Base-by-base conservation (phyloP, 768 basidiomycete species). In the Russula vinacea region DNA sequence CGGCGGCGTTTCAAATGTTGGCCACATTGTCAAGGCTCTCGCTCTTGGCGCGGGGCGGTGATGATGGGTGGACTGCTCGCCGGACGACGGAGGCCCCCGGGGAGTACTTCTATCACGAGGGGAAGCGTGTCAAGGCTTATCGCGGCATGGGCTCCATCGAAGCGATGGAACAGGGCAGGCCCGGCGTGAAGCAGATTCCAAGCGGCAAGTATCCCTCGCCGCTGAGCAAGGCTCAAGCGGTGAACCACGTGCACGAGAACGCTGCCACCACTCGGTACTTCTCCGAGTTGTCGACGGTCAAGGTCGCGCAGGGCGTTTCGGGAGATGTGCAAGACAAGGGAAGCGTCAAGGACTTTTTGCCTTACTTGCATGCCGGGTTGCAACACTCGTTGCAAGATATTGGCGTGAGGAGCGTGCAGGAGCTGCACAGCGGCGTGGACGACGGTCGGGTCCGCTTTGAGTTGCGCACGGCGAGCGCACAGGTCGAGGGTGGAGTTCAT, bases 31-130 rank as follows among this genome's bases (percentile, higher is more conserved):
- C 73, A 99, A 99, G 79, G 97, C 97, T 4, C 79, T 98, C 53
- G 80, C 94, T 1, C 84, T 98, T 16, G 97, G 97, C 57, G 97
- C 96, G 3, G 87, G 26, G 95, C 94, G 4, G 94, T 98, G 58
- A 98, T 98, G 97, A 98, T 99, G 97, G 97, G 97, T 51, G 89
- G 93, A 10, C 77, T 98, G 54, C 81, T 99, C 32, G 97, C 97
- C 2, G 96, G 96, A 98, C 97, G 40, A 88, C 92, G 67, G 96
- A 99, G 76, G 93, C 94, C 0, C 97, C 97, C 0, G 97, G 97
- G 70, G 94, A 98, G 78, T 99, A 97, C 80, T 98, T 97, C 76
- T 99, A 96, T 78, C 95, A 98, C 73, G 95, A 98, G 68, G 97
- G 97, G 67, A 97, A 97, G 80, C 89, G 97, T 54, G 94, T 98